A percentile compares a stretch with the other conserved stretches of the same genome.
Conservation (phyloP, 371 early-diverging fungal genomes). For the Zychaea mexicana region DNA sequence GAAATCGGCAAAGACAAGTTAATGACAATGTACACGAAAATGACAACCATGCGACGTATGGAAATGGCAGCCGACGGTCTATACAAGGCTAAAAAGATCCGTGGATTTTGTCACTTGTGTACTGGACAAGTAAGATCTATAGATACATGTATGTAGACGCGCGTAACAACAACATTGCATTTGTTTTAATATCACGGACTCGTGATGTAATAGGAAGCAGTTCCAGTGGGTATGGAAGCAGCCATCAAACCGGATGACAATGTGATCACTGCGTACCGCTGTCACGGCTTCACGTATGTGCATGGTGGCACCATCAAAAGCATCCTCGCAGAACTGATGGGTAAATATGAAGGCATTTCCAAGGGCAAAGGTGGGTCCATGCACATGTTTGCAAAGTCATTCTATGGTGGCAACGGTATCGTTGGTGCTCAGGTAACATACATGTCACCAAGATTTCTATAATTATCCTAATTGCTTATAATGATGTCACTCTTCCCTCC, state of each 20-base stretch:
- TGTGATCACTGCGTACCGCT: constrained; percentile 98
- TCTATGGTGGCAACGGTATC: constrained; percentile 99
- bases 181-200: no score
- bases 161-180: no score
- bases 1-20: constrained; percentile 70
- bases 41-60: constrained; percentile 90
- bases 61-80: constrained; percentile 95
- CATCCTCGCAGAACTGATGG: constrained; percentile 90
- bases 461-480: no score
- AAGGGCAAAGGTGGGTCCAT: constrained; percentile 99
- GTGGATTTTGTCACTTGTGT: constrained; percentile 99
- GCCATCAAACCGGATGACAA: constrained; percentile 90
- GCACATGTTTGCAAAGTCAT: constrained; percentile 98
- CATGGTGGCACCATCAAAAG: constrained; percentile 82
- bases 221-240: constrained; percentile 94
- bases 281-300: constrained; percentile 97
- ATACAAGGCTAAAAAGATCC: constrained; percentile 96
- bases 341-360: constrained; percentile 89
- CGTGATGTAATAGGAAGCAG: constrained; percentile 80
- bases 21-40: constrained; percentile 83
- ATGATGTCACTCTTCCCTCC: no score
- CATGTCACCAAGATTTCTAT: neutral
- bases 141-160: constrained; percentile 12
- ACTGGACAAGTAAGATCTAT: constrained; percentile 86
- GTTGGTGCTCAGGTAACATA: constrained; percentile 93